phyloP scores from a whole-genome alignment of 345 rosid species.

The Bruguiera gymnorhiza region DNA sequence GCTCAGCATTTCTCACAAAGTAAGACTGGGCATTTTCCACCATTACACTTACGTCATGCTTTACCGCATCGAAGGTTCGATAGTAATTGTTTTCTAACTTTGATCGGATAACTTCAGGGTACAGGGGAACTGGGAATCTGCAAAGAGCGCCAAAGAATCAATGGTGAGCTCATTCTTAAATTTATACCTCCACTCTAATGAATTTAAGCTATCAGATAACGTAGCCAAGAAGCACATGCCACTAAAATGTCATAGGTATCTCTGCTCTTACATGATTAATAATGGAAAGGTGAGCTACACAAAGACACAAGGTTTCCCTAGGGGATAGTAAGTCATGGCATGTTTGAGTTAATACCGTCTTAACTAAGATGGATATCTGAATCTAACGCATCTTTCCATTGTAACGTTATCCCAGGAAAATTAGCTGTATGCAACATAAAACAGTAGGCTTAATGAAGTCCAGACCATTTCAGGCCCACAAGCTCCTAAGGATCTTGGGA shows the following conservation, averaged over 20 bases:
- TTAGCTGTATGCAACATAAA: too few relatives aligned
- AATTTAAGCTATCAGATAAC: not conserved
- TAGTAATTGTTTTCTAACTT: slow-evolving; percentile 27
- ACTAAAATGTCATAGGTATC: not conserved
- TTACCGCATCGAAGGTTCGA: slow-evolving; percentile 24
- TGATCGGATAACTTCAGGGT: slow-evolving; percentile 19
- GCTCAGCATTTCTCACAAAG: slow-evolving; percentile 9
- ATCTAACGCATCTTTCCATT: too few relatives aligned
- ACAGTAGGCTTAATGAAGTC: too few relatives aligned
- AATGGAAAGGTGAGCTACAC: too few relatives aligned
- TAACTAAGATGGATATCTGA: too few relatives aligned
- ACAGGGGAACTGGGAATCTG: slow-evolving; percentile 33
- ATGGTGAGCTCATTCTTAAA: not conserved
- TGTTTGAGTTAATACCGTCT: too few relatives aligned
- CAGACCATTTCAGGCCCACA: too few relatives aligned
- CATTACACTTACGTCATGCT: slow-evolving; percentile 27
- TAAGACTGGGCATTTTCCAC: slow-evolving; percentile 23
- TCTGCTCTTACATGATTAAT: not conserved
- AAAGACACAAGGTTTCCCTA: too few relatives aligned
- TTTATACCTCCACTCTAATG: not conserved
- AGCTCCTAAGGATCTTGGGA: too few relatives aligned
- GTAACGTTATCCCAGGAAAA: too few relatives aligned
- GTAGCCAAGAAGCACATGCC: not conserved
- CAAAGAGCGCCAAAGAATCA: not conserved
- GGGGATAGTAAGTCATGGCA: too few relatives aligned